Percentiles rank a stretch among this genome's conserved stretches.
Conservation (phyloP, 257 asterid genomes). For the Jaltomata sinuosa region DNA sequence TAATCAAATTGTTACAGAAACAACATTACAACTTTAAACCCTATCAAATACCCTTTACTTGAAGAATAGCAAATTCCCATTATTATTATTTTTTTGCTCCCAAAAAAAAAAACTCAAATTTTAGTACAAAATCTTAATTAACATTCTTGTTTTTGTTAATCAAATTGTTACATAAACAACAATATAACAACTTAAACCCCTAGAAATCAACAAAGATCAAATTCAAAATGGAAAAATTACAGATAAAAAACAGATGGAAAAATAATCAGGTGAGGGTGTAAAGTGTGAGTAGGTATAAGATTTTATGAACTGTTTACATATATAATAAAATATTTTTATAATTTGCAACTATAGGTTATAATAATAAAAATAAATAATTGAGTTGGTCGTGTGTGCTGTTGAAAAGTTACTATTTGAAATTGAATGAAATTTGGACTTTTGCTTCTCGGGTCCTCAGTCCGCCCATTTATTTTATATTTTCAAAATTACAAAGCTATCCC, state of each 20-base stretch:
- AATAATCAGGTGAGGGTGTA: neutral
- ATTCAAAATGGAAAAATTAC: neutral
- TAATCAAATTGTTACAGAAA: neutral
- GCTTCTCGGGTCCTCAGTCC: neutral
- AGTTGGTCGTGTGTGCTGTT: neutral
- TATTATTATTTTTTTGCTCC: neutral
- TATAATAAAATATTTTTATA: neutral
- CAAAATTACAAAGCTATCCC: neutral
- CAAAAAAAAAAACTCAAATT: neutral
- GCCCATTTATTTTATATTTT: neutral
- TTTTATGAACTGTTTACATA: neutral
- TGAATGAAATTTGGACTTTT: neutral
- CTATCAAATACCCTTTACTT: conserved; percentile 6
- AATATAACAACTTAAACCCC: neutral
- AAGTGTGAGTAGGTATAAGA: neutral
- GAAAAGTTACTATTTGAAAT: neutral
- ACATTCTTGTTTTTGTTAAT: neutral
- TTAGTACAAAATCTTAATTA: neutral
- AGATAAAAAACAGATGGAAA: neutral
- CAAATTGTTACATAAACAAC: neutral
- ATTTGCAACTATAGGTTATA: neutral
- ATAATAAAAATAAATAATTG: neutral
- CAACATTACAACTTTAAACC: no score
- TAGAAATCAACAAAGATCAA: neutral
- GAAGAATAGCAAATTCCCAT: conserved; percentile 98